phyloP scores from a whole-genome alignment of 75 land plant species.

The Cupressus sempervirens region DNA sequence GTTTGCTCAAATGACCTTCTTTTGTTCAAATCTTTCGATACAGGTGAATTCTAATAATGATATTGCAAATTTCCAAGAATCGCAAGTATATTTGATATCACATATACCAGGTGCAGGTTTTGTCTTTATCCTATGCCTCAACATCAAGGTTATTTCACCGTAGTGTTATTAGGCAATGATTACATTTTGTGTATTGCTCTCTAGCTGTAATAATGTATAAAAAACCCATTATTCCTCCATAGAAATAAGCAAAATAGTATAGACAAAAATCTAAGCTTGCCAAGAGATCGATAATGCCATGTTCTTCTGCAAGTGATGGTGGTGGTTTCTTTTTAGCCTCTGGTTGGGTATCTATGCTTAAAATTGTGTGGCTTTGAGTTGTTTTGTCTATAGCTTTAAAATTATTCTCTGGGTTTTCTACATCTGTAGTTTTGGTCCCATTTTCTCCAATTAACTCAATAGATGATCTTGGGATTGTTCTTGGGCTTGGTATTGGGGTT shows the following conservation, averaged over 20 bases:
- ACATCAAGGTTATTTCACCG: no score
- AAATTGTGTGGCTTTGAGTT: background rate
- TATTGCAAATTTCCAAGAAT: no score
- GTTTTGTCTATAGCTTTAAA: background rate
- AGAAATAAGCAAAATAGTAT: slow-evolving; percentile 46
- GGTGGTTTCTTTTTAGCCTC: background rate
- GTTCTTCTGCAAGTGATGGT: slow-evolving; percentile 47
- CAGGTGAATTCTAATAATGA: no score
- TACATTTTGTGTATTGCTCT: no score
- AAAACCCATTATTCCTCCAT: slow-evolving; percentile 55
- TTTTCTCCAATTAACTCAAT: no score
- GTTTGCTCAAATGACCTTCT: no score
- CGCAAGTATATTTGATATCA: no score
- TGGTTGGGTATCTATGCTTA: background rate
- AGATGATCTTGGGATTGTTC: background rate
- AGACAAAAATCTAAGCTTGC: slow-evolving; percentile 47
- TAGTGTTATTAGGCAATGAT: no score
- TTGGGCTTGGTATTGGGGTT: background rate
- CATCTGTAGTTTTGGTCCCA: no score
- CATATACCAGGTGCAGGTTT: no score
- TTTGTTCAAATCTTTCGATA: no score
- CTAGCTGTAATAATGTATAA: slow-evolving; percentile 64
- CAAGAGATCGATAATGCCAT: slow-evolving; percentile 24
- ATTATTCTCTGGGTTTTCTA: background rate
- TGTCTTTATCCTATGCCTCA: no score